These are phyloP conservation scores for Hirsutella thompsonii DNA, from an alignment of 2,329 filamentous ascomycete genomes.

Conservation along the genomic window DNA sequence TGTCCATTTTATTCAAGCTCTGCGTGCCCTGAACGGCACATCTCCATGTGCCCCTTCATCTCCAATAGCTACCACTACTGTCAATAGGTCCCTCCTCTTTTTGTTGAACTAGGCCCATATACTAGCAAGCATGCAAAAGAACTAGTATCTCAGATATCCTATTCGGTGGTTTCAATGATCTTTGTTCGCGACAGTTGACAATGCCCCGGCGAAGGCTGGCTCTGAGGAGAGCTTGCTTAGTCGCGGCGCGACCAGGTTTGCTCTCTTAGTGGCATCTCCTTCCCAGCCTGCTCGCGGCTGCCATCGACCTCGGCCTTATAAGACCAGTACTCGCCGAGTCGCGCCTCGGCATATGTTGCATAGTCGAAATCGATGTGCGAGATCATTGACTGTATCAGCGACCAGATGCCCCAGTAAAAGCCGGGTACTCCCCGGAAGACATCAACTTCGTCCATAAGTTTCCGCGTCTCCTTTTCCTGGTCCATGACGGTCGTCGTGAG, in stretches of 20 bases:
- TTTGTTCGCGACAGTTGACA: no score
- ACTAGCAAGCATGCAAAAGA: no score
- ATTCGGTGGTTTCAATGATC: no score
- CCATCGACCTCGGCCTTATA: conserved; percentile 70
- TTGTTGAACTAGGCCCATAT: no score
- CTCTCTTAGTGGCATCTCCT: conserved; percentile 62
- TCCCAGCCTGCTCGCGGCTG: conserved; percentile 34
- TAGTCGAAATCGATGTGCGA: conserved; percentile 97
- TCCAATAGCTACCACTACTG: no score
- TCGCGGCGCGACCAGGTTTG: conserved; percentile 52
- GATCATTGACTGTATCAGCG: conserved; percentile 85
- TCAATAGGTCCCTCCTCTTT: no score
- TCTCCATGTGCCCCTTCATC: no score
- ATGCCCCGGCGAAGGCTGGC: no score
- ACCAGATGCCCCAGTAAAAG: conserved; percentile 90
- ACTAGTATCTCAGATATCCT: no score
- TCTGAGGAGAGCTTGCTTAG: no score
- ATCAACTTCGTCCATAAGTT: conserved; percentile 72
- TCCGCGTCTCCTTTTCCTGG: conserved; percentile 49
- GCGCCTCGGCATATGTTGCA: conserved; percentile 72
- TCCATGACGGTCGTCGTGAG: conserved; percentile 31
- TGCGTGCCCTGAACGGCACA: no score
- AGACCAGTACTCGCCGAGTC: conserved; percentile 84
- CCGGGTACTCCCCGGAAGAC: conserved; percentile 79
- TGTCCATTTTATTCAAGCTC: no score